Percentiles rank a stretch among this genome's conserved stretches.
These are phyloP conservation scores for Orbilia quercus DNA, from an alignment of 2,329 filamentous ascomycete genomes.

Conservation along the genomic window DNA sequence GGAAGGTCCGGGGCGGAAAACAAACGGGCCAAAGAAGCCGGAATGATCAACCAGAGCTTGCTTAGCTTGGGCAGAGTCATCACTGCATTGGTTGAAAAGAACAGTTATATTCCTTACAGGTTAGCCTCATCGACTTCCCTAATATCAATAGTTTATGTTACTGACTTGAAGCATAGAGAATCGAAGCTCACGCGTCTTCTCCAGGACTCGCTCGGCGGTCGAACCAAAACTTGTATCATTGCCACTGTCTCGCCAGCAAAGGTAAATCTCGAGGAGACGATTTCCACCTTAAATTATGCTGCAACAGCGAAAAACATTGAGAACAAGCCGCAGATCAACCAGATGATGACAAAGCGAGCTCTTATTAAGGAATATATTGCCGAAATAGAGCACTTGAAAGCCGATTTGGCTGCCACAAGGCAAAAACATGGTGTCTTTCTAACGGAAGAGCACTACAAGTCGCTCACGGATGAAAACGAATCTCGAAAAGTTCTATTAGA, in stretches of 20 bases:
- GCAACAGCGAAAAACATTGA: slow-evolving; percentile 98
- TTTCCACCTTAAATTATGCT: slow-evolving; percentile 96
- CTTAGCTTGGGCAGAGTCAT: slow-evolving; percentile 95
- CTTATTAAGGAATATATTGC: slow-evolving; percentile 86
- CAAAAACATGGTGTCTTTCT: slow-evolving; percentile 96
- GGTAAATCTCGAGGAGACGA: slow-evolving; percentile 96
- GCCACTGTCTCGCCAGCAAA: slow-evolving; percentile 94
- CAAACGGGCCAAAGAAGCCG: slow-evolving; percentile 94
- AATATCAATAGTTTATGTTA: slow-evolving; percentile 28
- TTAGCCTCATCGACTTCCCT: slow-evolving; percentile 55
- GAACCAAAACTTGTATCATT: slow-evolving; percentile 98
- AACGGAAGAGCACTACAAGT: slow-evolving; percentile 86
- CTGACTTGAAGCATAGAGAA: slow-evolving; percentile 71
- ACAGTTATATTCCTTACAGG: slow-evolving; percentile 84
- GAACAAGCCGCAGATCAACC: slow-evolving; percentile 96
- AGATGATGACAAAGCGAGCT: slow-evolving; percentile 90
- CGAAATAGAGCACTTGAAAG: slow-evolving; percentile 95
- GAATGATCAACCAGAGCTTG: slow-evolving; percentile 97
- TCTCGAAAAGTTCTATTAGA: slow-evolving; percentile 90
- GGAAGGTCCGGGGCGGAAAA: slow-evolving; percentile 97
- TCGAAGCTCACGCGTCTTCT: slow-evolving; percentile 94
- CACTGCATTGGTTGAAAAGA: slow-evolving; percentile 92
- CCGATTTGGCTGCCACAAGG: slow-evolving; percentile 89
- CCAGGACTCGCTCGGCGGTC: slow-evolving; percentile 94
- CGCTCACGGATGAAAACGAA: slow-evolving; percentile 90